These are phyloP conservation scores for Aspergillus novoparasiticus DNA, from an alignment of 2,329 filamentous ascomycete genomes.

Conservation along the genomic window DNA sequence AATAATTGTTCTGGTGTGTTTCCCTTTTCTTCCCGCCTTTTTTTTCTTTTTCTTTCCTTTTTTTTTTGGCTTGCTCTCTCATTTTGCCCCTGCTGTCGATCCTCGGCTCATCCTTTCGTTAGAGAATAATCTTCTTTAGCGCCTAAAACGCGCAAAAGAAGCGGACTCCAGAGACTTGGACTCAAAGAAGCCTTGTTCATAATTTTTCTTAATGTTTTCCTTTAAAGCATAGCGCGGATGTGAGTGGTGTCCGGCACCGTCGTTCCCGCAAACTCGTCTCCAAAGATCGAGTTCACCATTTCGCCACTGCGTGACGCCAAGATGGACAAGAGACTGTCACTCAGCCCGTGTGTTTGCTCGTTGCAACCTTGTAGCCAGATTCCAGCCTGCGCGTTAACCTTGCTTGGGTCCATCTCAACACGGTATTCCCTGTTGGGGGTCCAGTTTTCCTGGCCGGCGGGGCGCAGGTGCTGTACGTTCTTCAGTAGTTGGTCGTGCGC, in stretches of 20 bases:
- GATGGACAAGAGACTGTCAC: constrained; percentile 79
- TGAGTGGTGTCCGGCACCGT: constrained; percentile 36
- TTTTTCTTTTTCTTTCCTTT: background rate
- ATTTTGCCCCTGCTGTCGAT: background rate
- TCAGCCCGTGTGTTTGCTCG: constrained; percentile 85
- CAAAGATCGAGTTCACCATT: constrained; percentile 76
- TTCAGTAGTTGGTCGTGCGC: constrained; percentile 77
- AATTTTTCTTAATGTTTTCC: background rate
- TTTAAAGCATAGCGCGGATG: constrained; percentile 37
- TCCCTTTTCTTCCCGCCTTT: background rate
- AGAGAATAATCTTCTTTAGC: constrained; percentile 5
- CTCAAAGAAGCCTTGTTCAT: background rate
- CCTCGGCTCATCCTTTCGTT: background rate
- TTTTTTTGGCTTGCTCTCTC: background rate
- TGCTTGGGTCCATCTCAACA: constrained; percentile 68
- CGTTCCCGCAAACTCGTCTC: constrained; percentile 35
- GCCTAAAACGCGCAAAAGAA: constrained; percentile 12
- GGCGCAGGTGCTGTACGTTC: constrained; percentile 66
- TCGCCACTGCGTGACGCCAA: constrained; percentile 75
- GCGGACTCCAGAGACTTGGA: constrained; percentile 4
- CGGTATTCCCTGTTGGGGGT: constrained; percentile 76
- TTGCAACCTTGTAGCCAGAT: constrained; percentile 95
- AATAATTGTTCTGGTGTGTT: background rate
- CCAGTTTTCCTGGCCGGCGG: constrained; percentile 60
- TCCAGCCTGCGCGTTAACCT: constrained; percentile 72